Percentiles rank a stretch among this genome's conserved stretches.
phyloP scores from a whole-genome alignment of 2,329 filamentous ascomycete genomes.

The Colletotrichum spinosum region DNA sequence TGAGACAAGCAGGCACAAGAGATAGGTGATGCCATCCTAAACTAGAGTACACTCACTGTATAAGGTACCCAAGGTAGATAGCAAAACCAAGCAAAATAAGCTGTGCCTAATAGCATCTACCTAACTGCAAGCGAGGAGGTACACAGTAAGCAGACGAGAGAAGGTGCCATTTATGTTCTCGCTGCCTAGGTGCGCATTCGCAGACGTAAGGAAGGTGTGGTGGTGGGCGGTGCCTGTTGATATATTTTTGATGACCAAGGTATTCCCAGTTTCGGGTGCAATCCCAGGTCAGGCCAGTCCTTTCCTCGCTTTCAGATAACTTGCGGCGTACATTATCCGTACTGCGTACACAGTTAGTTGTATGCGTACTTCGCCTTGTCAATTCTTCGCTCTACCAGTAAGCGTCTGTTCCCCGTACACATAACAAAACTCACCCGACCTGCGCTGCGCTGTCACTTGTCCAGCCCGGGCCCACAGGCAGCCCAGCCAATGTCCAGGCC shows the following conservation, averaged over 20 bases:
- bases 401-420: too few species aligned
- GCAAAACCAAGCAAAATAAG: background rate
- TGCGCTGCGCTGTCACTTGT: background rate
- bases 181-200: too few species aligned
- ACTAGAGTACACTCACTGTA: too few species aligned
- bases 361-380: too few species aligned
- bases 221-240: constrained; percentile 22
- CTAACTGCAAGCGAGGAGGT: too few species aligned
- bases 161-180: constrained; percentile 14
- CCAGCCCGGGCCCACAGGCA: too few species aligned
- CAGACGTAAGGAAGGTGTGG: background rate
- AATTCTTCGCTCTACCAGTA: too few species aligned
- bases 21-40: background rate
- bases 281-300: constrained; percentile 9
- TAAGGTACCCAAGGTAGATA: background rate
- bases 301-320: background rate
- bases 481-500: too few species aligned
- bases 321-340: too few species aligned
- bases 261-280: constrained; percentile 17
- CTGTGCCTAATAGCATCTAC: too few species aligned
- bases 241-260: constrained; percentile 33
- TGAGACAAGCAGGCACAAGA: constrained; percentile 9
- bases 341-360: too few species aligned
- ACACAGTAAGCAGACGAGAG: background rate
- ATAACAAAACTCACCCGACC: background rate